These are phyloP conservation scores for Craterostigma plantagineum DNA, from an alignment of 257 asterid species.

Conservation along the genomic window DNA sequence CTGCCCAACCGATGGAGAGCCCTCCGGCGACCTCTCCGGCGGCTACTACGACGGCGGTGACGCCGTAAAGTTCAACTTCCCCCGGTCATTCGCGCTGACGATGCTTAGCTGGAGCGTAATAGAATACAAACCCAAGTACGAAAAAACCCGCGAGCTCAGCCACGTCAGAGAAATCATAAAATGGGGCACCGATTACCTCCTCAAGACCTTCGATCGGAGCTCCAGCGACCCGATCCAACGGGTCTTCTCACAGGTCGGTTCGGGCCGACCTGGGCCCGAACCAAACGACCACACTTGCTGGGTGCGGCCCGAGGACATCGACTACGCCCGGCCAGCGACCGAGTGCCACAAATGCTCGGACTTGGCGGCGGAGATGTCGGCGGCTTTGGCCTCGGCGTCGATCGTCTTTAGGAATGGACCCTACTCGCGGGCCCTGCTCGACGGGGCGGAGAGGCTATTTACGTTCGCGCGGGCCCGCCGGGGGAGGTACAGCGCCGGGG, in stretches of 20 bases:
- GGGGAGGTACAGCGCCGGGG: conserved; percentile 60
- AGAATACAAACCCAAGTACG: conserved; percentile 69
- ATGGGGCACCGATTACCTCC: conserved; percentile 97
- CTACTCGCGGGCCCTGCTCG: conserved; percentile 82
- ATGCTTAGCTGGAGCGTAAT: conserved; percentile 98
- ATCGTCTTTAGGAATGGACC: conserved; percentile 90
- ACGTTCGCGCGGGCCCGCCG: conserved; percentile 69
- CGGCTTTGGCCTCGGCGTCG: conserved; percentile 93
- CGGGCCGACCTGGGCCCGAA: too few species aligned
- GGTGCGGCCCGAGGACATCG: conserved; percentile 94
- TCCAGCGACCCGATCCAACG: conserved; percentile 63
- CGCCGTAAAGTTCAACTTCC: conserved; percentile 84
- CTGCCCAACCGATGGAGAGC: conserved; percentile 48
- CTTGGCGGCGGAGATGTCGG: conserved; percentile 94
- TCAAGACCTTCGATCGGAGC: conserved; percentile 72
- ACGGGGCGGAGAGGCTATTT: conserved; percentile 84
- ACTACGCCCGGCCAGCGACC: conserved; percentile 43
- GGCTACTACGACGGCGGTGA: conserved; percentile 96
- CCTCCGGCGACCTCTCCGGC: conserved; percentile 57
- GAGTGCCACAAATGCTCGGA: conserved; percentile 67
- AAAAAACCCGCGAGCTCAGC: conserved; percentile 81
- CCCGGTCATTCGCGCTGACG: conserved; percentile 80
- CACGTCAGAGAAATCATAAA: conserved; percentile 77
- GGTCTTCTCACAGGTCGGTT: conserved; percentile 70
- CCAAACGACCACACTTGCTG: conserved; percentile 95